Evolutionary conservation across 768 basidiomycete genomes (phyloP).

Genomic region (Lactarius vividus): DNA sequence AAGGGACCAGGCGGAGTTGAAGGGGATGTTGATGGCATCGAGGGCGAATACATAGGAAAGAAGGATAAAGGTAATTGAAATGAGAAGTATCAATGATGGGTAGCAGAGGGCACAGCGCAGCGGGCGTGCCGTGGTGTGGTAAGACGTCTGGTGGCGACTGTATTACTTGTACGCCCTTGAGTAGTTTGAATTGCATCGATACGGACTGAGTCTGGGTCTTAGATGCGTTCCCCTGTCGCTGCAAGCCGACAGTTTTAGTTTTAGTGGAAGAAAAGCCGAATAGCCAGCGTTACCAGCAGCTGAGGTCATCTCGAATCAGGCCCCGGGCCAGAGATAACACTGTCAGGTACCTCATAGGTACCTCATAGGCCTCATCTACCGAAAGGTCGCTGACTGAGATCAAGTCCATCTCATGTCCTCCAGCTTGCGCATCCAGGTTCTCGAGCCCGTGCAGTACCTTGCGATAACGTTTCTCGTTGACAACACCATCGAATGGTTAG

Average conservation of each 20-base stretch:
- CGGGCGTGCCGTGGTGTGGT: not conserved
- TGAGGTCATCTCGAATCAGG: constrained; percentile 1
- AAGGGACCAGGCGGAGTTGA: constrained; percentile 17
- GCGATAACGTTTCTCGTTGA: constrained; percentile 36
- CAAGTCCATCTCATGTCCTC: not conserved
- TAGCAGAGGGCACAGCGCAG: not conserved
- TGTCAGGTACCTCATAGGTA: not conserved
- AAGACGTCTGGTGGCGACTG: not conserved
- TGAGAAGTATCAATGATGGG: constrained; percentile 3
- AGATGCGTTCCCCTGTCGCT: not conserved
- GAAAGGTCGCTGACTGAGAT: not conserved
- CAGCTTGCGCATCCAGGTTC: not conserved
- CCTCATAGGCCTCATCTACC: too few species aligned
- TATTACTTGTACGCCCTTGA: not conserved
- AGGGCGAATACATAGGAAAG: constrained; percentile 8
- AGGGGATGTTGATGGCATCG: constrained; percentile 19
- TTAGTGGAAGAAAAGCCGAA: not conserved
- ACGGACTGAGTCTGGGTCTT: constrained; percentile 2
- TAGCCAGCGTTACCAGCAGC: constrained; percentile 1
- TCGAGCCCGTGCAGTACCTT: constrained; percentile 25
- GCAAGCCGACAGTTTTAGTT: not conserved
- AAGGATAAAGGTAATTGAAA: not conserved
- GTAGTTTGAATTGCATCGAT: not conserved
- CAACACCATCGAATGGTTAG: constrained; percentile 40
- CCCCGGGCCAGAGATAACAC: not conserved